These are phyloP conservation scores for Fusarium sp. DNA, from an alignment of 2,329 filamentous ascomycete genomes.

Conservation along the genomic window DNA sequence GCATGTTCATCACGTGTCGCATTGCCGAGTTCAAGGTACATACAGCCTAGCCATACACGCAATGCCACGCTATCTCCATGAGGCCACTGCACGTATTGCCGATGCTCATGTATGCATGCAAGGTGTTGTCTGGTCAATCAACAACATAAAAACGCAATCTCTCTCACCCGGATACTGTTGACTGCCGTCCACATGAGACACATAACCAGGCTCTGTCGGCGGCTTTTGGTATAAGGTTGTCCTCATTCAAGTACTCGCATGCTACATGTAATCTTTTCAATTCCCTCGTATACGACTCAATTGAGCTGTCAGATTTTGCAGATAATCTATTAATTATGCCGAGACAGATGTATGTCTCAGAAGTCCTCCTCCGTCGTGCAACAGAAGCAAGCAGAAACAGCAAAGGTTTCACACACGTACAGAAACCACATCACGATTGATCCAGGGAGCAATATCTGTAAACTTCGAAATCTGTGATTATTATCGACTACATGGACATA, in stretches of 20 bases:
- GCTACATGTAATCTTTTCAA: not conserved
- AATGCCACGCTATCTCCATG: slow-evolving; percentile 38
- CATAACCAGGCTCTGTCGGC: not conserved
- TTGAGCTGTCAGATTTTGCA: slow-evolving; percentile 1
- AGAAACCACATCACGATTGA: not conserved
- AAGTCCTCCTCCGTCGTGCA: not conserved
- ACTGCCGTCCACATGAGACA: not conserved
- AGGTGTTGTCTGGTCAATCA: slow-evolving; percentile 25
- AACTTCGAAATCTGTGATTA: slow-evolving; percentile 45
- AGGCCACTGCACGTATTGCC: slow-evolving; percentile 10
- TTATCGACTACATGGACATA: slow-evolving; percentile 46
- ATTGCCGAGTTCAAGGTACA: slow-evolving; percentile 2
- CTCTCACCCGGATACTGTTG: not conserved
- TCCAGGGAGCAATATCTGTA: not conserved
- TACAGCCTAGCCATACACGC: slow-evolving; percentile 28
- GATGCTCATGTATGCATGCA: slow-evolving; percentile 23
- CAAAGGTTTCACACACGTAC: slow-evolving; percentile 5
- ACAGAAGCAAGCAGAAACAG: slow-evolving; percentile 10
- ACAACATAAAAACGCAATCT: slow-evolving; percentile 1
- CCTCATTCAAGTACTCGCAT: not conserved
- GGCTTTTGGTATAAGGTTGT: not conserved
- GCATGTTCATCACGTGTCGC: slow-evolving; percentile 10
- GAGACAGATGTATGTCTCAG: slow-evolving; percentile 13
- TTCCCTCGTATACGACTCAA: not conserved
- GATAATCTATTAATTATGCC: not conserved